A percentile compares a stretch with the other conserved stretches of the same genome.
These are phyloP conservation scores for Tuber calosporum DNA, from an alignment of 495 filamentous ascomycete species.

Conservation along the genomic window DNA sequence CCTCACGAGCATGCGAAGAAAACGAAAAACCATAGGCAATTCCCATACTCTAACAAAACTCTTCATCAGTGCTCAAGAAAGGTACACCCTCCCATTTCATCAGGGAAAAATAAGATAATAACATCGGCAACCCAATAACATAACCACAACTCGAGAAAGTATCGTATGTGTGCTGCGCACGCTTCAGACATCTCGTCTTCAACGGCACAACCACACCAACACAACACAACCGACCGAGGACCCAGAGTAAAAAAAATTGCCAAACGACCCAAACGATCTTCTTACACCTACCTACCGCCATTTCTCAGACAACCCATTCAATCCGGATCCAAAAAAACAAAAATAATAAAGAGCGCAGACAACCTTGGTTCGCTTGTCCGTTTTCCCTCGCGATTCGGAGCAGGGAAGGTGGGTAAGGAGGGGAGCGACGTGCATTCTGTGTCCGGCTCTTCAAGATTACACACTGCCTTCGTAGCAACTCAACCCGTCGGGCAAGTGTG, in stretches of 20 bases:
- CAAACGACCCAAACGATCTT: background rate
- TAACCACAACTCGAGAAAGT: background rate
- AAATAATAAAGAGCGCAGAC: background rate
- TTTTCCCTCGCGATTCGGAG: background rate
- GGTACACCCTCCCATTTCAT: background rate
- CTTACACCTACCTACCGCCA: background rate
- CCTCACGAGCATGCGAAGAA: background rate
- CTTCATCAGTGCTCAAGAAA: background rate
- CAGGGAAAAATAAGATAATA: background rate
- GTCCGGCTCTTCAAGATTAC: background rate
- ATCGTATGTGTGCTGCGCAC: background rate
- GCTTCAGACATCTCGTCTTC: background rate
- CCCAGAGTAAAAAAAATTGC: slow-evolving; percentile 2
- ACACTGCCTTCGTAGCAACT: background rate
- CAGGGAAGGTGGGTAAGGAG: background rate
- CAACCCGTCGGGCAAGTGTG: background rate
- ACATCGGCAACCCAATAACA: background rate
- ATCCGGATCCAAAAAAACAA: background rate
- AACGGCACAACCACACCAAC: background rate
- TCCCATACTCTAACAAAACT: background rate
- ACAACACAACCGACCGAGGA: background rate
- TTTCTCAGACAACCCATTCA: background rate
- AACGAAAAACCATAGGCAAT: background rate
- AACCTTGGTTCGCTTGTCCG: background rate
- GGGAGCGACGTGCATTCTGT: background rate